Conservation (phyloP, 805 yeast species). For the Nakazawaea populi region DNA sequence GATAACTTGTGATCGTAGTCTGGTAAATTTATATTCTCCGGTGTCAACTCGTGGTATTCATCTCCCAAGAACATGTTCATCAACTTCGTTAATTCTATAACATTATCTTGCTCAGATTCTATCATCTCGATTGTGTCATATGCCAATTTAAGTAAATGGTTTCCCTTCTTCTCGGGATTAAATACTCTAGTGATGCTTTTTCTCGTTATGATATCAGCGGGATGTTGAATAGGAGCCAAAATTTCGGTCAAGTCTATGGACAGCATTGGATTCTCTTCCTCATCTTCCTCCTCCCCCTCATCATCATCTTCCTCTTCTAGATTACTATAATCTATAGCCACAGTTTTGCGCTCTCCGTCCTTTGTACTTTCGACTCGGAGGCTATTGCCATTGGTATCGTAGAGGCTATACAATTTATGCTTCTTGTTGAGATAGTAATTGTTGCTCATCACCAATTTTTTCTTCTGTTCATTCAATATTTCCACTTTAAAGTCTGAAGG, state of each 20-base stretch:
- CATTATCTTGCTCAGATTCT: conserved; percentile 74
- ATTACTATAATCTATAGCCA: conserved; percentile 5
- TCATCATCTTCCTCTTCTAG: conserved; percentile 17
- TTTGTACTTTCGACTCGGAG: conserved; percentile 16
- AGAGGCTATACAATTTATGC: conserved; percentile 15
- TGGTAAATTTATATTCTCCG: conserved; percentile 60
- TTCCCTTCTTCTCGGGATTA: conserved; percentile 32
- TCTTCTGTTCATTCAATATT: conserved; percentile 14
- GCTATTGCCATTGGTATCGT: conserved; percentile 13
- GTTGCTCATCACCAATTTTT: conserved; percentile 15
- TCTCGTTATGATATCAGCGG: conserved; percentile 71
- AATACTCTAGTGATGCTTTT: conserved; percentile 66
- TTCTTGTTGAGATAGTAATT: conserved; percentile 16
- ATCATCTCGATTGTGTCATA: conserved; percentile 70
- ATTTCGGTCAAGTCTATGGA: conserved; percentile 51
- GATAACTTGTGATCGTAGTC: conserved; percentile 60
- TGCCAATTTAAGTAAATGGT: conserved; percentile 56
- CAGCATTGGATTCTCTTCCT: conserved; percentile 37
- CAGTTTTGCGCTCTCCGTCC: not conserved
- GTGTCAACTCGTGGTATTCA: conserved; percentile 63
- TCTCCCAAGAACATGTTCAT: conserved; percentile 84
- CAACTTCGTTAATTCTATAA: conserved; percentile 63
- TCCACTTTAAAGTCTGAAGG: conserved; percentile 14
- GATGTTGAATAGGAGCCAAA: conserved; percentile 73
- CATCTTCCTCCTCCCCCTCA: conserved; percentile 12